These are phyloP conservation scores for Serendipita sp. DNA, from an alignment of 1,284 basidiomycete species.

Conservation along the genomic window DNA sequence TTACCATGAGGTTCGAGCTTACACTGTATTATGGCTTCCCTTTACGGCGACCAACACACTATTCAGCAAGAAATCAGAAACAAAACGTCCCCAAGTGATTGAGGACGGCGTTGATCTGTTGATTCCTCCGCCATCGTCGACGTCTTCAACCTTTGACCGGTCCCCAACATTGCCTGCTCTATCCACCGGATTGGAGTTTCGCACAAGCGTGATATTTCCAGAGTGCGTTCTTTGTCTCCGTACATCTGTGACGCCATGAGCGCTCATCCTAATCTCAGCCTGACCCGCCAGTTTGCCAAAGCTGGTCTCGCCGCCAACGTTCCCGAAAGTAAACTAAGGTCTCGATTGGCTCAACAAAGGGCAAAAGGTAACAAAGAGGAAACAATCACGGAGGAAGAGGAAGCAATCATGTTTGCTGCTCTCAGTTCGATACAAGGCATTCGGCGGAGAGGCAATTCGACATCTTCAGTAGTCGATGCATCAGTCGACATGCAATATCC, in stretches of 20 bases:
- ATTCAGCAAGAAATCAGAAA: constrained; percentile 48
- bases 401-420: constrained; percentile 66
- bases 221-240: constrained; percentile 38
- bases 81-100: constrained; percentile 33
- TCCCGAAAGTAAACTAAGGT: constrained; percentile 45
- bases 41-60: constrained; percentile 13
- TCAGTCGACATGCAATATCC: neutral
- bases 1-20: constrained; percentile 21
- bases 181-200: constrained; percentile 56
- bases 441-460: constrained; percentile 2
- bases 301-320: constrained; percentile 44
- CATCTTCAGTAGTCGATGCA: neutral
- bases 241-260: neutral
- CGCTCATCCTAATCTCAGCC: constrained; percentile 29
- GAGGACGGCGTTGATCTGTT: constrained; percentile 19
- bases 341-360: constrained; percentile 58
- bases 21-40: constrained; percentile 19
- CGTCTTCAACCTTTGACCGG: constrained; percentile 13
- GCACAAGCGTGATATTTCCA: constrained; percentile 67
- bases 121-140: constrained; percentile 14
- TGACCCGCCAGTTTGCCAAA: constrained; percentile 64
- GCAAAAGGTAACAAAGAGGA: constrained; percentile 43
- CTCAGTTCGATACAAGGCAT: constrained; percentile 21
- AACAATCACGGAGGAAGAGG: constrained; percentile 62
- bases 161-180: constrained; percentile 33